Evolutionary conservation across 768 basidiomycete genomes (phyloP).

Genomic region (Phanerochaete sordida): DNA sequence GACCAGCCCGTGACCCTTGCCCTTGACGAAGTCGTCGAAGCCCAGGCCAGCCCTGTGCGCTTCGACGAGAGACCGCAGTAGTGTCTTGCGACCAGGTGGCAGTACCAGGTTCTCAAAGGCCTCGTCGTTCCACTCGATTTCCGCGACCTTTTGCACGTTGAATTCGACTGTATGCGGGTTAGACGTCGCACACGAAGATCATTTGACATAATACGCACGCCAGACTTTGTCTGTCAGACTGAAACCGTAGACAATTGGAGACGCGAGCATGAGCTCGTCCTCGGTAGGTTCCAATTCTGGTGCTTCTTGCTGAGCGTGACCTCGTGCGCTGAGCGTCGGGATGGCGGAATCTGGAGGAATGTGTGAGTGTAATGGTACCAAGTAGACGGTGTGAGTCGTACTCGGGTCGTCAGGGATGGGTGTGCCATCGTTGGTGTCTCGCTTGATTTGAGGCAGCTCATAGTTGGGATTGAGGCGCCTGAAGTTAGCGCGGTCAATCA

Average conservation of each 20-base stretch:
- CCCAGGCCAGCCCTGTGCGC: slow-evolving; percentile 21
- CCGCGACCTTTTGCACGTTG: slow-evolving; percentile 48
- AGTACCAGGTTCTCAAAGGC: slow-evolving; percentile 30
- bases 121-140: slow-evolving; percentile 39
- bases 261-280: slow-evolving; percentile 52
- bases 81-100: slow-evolving; percentile 24
- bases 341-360: not conserved
- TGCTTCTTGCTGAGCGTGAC: not conserved
- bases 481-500: slow-evolving; percentile 60
- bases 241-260: slow-evolving; percentile 57
- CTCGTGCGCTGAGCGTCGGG: slow-evolving; percentile 10
- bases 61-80: slow-evolving; percentile 29
- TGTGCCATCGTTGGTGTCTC: not conserved
- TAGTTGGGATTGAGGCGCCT: slow-evolving; percentile 50
- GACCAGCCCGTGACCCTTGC: slow-evolving; percentile 34
- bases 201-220: slow-evolving; percentile 36
- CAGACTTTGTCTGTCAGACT: slow-evolving; percentile 56
- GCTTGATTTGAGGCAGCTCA: slow-evolving; percentile 34
- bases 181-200: not conserved
- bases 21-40: slow-evolving; percentile 32
- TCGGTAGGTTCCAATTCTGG: slow-evolving; percentile 23
- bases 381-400: not conserved
- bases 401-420: not conserved
- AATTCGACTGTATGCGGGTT: slow-evolving; percentile 46
- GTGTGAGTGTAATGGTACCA: not conserved